These are phyloP conservation scores for Hypoxylon sp. DNA, from an alignment of 2,329 filamentous ascomycete genomes.

Conservation along the genomic window DNA sequence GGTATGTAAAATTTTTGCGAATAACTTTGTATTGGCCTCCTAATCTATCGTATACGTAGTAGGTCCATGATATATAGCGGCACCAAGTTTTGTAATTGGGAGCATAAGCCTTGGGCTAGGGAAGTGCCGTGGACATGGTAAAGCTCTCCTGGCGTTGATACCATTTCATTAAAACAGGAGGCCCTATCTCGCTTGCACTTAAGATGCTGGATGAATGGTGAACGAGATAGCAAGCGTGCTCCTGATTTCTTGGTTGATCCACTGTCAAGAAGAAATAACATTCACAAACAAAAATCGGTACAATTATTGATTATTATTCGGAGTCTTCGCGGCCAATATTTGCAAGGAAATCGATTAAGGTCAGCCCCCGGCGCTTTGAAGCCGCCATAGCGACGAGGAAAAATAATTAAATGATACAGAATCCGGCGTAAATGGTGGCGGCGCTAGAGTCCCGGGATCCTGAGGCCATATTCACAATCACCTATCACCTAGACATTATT, in stretches of 20 bases:
- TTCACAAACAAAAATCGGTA: constrained; percentile 31
- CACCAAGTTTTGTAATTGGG: not conserved
- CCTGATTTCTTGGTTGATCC: constrained; percentile 15
- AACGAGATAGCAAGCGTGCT: constrained; percentile 6
- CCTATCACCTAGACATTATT: constrained; percentile 19
- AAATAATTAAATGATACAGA: constrained; percentile 5
- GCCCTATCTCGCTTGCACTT: constrained; percentile 15
- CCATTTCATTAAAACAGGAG: constrained; percentile 9
- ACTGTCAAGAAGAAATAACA: constrained; percentile 2
- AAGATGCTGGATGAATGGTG: constrained; percentile 6
- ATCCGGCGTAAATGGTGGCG: constrained; percentile 19
- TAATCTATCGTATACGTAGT: not conserved
- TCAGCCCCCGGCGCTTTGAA: constrained; percentile 26
- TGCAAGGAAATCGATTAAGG: constrained; percentile 27
- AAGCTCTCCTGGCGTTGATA: constrained; percentile 1
- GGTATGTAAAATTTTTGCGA: not conserved
- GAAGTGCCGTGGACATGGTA: constrained; percentile 3
- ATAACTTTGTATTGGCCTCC: not conserved
- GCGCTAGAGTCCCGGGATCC: constrained; percentile 21
- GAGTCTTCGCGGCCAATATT: constrained; percentile 41
- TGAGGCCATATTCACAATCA: constrained; percentile 24
- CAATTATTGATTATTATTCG: constrained; percentile 31
- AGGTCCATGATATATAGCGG: not conserved
- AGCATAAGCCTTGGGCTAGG: not conserved
- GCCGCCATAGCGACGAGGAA: constrained; percentile 19